phyloP scores from a whole-genome alignment of 2,329 filamentous ascomycete species.

The Albifimbria verrucaria region DNA sequence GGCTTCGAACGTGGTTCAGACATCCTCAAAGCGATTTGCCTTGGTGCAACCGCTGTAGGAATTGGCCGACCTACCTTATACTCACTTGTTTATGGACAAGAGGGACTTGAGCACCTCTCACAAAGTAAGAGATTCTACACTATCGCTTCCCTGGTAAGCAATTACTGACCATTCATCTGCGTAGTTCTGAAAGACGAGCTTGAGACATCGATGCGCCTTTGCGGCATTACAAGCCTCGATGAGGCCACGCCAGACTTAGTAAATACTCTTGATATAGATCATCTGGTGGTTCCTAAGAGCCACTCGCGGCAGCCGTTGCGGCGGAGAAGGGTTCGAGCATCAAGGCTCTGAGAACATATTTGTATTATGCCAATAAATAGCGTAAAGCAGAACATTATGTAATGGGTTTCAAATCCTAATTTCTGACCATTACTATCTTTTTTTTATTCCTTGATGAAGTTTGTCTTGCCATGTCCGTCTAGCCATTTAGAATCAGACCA shows the following conservation, averaged over 20 bases:
- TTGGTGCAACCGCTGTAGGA: constrained; percentile 52
- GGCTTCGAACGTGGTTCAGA: constrained; percentile 52
- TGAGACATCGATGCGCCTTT: constrained; percentile 25
- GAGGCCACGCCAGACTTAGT: constrained; percentile 23
- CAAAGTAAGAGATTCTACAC: constrained; percentile 43
- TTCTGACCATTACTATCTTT: too few relatives aligned
- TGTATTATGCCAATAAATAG: too few relatives aligned
- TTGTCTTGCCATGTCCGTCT: too few relatives aligned
- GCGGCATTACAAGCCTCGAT: constrained; percentile 23
- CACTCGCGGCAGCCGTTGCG: not conserved
- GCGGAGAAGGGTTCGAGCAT: not conserved
- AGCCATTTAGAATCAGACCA: too few relatives aligned
- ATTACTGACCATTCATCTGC: not conserved
- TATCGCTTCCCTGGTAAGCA: not conserved
- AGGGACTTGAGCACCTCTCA: constrained; percentile 50
- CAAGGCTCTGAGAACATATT: not conserved
- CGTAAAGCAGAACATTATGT: too few relatives aligned
- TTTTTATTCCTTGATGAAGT: too few relatives aligned
- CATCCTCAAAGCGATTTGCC: constrained; percentile 49
- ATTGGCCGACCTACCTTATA: constrained; percentile 52
- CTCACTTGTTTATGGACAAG: constrained; percentile 50
- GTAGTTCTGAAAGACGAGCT: constrained; percentile 27
- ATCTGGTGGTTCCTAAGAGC: constrained; percentile 17
- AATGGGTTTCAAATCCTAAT: too few relatives aligned
- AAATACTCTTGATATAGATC: constrained; percentile 27